Evolutionary conservation across 345 rosid species (phyloP).

Genomic region (Acer yangbiense): DNA sequence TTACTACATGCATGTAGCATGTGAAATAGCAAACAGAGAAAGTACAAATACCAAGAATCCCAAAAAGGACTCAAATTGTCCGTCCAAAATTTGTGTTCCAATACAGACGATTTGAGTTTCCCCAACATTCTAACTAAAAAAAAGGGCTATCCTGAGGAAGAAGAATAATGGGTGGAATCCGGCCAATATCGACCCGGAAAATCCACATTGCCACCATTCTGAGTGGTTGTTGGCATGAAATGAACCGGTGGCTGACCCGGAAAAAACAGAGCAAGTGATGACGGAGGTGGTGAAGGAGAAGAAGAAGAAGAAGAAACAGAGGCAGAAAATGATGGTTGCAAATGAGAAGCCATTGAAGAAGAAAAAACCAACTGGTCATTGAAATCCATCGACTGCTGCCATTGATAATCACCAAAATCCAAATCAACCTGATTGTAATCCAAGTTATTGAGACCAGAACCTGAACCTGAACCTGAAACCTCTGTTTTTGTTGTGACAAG

Average conservation of each 20-base stretch:
- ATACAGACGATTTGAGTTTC: not conserved
- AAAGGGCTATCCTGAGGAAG: slow-evolving; percentile 24
- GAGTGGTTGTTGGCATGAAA: slow-evolving; percentile 11
- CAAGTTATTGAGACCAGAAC: slow-evolving; percentile 3
- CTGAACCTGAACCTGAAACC: not conserved
- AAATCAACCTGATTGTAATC: slow-evolving; percentile 8
- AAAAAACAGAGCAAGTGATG: slow-evolving; percentile 20
- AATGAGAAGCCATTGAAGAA: slow-evolving; percentile 23
- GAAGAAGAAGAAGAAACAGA: slow-evolving; percentile 23
- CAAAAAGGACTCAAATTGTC: no score
- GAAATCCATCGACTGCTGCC: slow-evolving; percentile 30
- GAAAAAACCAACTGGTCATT: slow-evolving; percentile 48
- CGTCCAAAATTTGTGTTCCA: no score
- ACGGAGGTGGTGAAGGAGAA: slow-evolving; percentile 23
- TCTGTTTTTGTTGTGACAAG: slow-evolving; percentile 5
- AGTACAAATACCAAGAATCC: no score
- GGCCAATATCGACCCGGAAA: slow-evolving; percentile 28
- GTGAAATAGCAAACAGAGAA: no score
- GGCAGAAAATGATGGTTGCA: slow-evolving; percentile 30
- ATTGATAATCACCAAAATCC: slow-evolving; percentile 24
- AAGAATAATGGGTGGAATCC: slow-evolving; percentile 23
- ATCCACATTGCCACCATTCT: slow-evolving; percentile 12
- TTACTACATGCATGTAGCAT: no score
- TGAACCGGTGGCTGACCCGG: slow-evolving; percentile 19
- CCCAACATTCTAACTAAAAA: not conserved